phyloP scores from a whole-genome alignment of 2,329 filamentous ascomycete genomes.

The Epichloe brachyelytri region DNA sequence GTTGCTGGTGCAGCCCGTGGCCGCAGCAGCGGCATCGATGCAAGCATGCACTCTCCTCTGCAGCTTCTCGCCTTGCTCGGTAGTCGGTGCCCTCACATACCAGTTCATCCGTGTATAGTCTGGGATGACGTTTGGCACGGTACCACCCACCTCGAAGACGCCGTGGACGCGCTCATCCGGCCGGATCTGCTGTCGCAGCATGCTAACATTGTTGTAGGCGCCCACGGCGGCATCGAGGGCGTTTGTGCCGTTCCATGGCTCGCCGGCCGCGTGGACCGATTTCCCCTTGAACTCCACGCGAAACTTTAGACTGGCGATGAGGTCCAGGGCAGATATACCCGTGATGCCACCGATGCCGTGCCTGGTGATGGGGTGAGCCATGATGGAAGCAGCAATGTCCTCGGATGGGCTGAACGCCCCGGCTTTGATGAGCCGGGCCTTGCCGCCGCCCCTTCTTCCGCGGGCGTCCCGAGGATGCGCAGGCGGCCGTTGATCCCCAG shows the following conservation, averaged over 20 bases:
- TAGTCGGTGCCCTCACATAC: slow-evolving; percentile 24
- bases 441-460: slow-evolving; percentile 31
- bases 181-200: slow-evolving; percentile 25
- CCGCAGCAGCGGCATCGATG: slow-evolving; percentile 21
- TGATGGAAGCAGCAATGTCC: slow-evolving; percentile 15
- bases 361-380: slow-evolving; percentile 14
- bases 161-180: slow-evolving; percentile 24
- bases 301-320: slow-evolving; percentile 5
- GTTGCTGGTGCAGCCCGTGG: slow-evolving; percentile 22
- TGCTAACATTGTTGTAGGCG: slow-evolving; percentile 22
- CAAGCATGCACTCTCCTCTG: slow-evolving; percentile 21
- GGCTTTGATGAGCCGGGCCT: slow-evolving; percentile 13
- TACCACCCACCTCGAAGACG: slow-evolving; percentile 24
- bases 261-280: slow-evolving; percentile 22
- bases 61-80: slow-evolving; percentile 16
- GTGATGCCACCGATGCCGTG: background rate
- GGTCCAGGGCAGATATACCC: slow-evolving; percentile 1
- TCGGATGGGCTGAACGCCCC: slow-evolving; percentile 11
- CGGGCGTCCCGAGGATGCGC: slow-evolving; percentile 28
- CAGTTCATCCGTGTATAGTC: slow-evolving; percentile 26
- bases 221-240: slow-evolving; percentile 25
- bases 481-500: slow-evolving; percentile 20
- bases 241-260: slow-evolving; percentile 25
- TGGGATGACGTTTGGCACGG: slow-evolving; percentile 26
- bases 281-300: slow-evolving; percentile 21